A percentile compares a stretch with the other conserved stretches of the same genome.
Evolutionary conservation across 1,284 basidiomycete species (phyloP).

Genomic region (Papiliotrema terrestris): DNA sequence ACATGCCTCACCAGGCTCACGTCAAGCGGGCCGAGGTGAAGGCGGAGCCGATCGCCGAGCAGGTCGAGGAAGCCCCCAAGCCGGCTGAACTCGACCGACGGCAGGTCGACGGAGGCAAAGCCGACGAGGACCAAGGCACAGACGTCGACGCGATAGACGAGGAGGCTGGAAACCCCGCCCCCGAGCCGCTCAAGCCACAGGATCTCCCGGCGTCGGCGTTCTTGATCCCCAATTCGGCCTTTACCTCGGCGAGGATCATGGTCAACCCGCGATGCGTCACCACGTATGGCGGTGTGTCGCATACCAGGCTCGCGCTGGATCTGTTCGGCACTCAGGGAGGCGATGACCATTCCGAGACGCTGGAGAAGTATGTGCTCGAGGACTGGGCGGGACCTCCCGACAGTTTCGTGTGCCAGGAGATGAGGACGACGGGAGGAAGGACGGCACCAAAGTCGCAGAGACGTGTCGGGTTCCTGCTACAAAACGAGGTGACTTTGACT

Average conservation of each 20-base stretch:
- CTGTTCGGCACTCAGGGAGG: conserved; percentile 70
- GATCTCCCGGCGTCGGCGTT: conserved; percentile 50
- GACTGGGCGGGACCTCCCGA: conserved; percentile 93
- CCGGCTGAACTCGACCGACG: conserved; percentile 3
- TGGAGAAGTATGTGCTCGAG: conserved; percentile 75
- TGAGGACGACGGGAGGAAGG: conserved; percentile 84
- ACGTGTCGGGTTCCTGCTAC: conserved; percentile 77
- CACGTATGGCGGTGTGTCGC: conserved; percentile 91
- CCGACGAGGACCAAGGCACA: conserved; percentile 64
- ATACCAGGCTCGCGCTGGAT: conserved; percentile 85
- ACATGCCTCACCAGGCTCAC: neutral
- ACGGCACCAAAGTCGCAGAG: conserved; percentile 86
- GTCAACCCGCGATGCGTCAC: conserved; percentile 93
- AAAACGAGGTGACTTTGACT: conserved; percentile 49
- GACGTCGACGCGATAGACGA: conserved; percentile 85
- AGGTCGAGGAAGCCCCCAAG: neutral
- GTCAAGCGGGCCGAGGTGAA: neutral
- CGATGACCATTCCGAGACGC: conserved; percentile 45
- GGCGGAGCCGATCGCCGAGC: neutral
- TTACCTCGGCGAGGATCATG: conserved; percentile 79
- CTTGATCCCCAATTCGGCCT: conserved; percentile 80
- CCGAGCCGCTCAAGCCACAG: conserved; percentile 40
- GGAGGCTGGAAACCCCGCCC: conserved; percentile 40
- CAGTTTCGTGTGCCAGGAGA: conserved; percentile 94
- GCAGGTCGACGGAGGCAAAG: conserved; percentile 53